Evolutionary conservation across 2,329 filamentous ascomycete species (phyloP).

Genomic region (Monilinia fructicola): DNA sequence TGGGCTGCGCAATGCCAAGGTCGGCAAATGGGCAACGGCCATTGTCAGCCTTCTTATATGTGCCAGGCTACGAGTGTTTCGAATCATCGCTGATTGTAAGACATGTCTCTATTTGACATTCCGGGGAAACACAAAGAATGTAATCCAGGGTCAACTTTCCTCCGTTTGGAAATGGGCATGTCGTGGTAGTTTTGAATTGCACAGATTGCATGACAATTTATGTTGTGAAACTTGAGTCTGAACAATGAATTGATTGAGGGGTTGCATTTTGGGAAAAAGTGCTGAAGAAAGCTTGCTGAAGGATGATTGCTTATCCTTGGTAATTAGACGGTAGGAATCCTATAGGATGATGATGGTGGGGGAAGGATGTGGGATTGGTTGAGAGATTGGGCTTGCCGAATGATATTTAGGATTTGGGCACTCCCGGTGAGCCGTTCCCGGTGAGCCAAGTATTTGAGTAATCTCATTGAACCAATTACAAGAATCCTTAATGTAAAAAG

Average conservation of each 20-base stretch:
- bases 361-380: background rate
- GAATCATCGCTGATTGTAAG: background rate
- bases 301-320: too few relatives aligned
- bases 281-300: background rate
- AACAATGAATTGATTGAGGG: background rate
- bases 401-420: background rate
- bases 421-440: background rate
- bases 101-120: background rate
- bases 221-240: background rate
- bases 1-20: background rate
- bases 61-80: too few relatives aligned
- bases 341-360: background rate
- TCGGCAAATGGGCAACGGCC: background rate
- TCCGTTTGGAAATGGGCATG: background rate
- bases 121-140: background rate
- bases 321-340: constrained; percentile 4
- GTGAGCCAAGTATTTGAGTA: background rate
- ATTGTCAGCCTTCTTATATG: background rate
- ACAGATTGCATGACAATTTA: background rate
- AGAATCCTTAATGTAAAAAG: too few relatives aligned
- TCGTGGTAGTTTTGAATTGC: background rate
- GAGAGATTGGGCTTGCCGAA: background rate
- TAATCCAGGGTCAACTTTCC: background rate
- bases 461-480: too few relatives aligned
- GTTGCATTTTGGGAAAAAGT: too few relatives aligned